Percentiles rank a stretch among this genome's conserved stretches.
These are phyloP conservation scores for Epicoccum sorghinum DNA, from an alignment of 2,329 filamentous ascomycete species.

Conservation along the genomic window DNA sequence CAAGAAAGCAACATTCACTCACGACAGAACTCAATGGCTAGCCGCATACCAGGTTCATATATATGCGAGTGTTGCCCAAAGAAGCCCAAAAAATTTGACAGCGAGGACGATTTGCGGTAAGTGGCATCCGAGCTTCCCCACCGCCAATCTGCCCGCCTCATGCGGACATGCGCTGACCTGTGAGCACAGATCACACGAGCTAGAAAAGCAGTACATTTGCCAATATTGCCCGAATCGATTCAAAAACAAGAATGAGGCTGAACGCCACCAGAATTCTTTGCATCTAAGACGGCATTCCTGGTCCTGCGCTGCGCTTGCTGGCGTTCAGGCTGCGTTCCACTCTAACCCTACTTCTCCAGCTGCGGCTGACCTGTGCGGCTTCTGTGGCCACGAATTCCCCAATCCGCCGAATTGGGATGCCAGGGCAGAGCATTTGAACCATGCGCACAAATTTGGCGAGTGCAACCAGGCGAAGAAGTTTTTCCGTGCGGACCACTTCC, in stretches of 20 bases:
- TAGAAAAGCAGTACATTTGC: constrained; percentile 96
- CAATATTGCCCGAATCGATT: constrained; percentile 92
- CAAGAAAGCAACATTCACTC: constrained; percentile 52
- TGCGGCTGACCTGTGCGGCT: constrained; percentile 82
- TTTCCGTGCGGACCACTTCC: constrained; percentile 95
- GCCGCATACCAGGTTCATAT: constrained; percentile 63
- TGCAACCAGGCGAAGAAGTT: constrained; percentile 99
- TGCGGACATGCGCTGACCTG: constrained; percentile 28
- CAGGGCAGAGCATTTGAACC: constrained; percentile 84
- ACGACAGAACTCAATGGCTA: constrained; percentile 55
- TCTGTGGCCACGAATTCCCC: constrained; percentile 91
- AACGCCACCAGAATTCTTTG: constrained; percentile 93
- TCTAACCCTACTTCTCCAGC: constrained; percentile 69
- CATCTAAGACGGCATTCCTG: constrained; percentile 93
- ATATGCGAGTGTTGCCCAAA: constrained; percentile 97
- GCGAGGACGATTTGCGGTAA: constrained; percentile 81
- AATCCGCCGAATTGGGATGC: constrained; percentile 89
- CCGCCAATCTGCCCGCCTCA: constrained; percentile 26
- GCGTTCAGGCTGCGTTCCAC: constrained; percentile 82
- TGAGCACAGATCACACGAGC: constrained; percentile 74
- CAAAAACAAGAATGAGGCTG: constrained; percentile 98
- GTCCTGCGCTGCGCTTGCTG: constrained; percentile 86
- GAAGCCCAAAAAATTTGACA: constrained; percentile 95
- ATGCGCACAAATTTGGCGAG: constrained; percentile 94
- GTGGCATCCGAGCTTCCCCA: constrained; percentile 45